These are phyloP conservation scores for Vigna reflexopilosa DNA, from an alignment of 306 rosid genomes.

Conservation along the genomic window DNA sequence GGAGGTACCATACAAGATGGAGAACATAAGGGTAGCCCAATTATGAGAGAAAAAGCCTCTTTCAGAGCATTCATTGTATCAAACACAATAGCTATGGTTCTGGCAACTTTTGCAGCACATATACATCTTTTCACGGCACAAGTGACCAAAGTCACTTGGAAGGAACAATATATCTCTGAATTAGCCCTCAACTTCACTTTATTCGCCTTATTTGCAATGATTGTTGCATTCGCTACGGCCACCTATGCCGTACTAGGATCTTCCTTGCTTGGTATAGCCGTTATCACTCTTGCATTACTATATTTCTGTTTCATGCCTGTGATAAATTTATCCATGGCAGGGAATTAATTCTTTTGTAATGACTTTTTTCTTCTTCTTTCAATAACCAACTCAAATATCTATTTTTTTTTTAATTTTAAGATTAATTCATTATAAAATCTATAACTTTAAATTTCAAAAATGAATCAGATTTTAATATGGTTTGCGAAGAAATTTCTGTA, in stretches of 20 bases:
- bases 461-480: too few relatives aligned
- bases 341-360: too few relatives aligned
- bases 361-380: too few relatives aligned
- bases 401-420: too few relatives aligned
- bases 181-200: background rate
- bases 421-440: too few relatives aligned
- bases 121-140: background rate
- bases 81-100: conserved; percentile 13
- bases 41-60: background rate
- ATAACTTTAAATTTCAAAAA: too few relatives aligned
- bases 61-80: conserved; percentile 34
- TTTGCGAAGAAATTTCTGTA: too few relatives aligned
- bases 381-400: too few relatives aligned
- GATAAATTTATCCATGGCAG: too few relatives aligned
- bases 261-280: background rate
- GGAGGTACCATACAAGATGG: conserved; percentile 17
- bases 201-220: background rate
- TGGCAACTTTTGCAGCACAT: background rate
- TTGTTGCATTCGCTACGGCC: conserved; percentile 12
- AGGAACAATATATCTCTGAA: background rate
- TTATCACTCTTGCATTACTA: too few relatives aligned
- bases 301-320: too few relatives aligned
- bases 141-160: background rate
- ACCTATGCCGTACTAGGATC: conserved; percentile 2
- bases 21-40: background rate